Conservation (phyloP, 2,329 filamentous ascomycete species). For the Mollisiaceae sp. region DNA sequence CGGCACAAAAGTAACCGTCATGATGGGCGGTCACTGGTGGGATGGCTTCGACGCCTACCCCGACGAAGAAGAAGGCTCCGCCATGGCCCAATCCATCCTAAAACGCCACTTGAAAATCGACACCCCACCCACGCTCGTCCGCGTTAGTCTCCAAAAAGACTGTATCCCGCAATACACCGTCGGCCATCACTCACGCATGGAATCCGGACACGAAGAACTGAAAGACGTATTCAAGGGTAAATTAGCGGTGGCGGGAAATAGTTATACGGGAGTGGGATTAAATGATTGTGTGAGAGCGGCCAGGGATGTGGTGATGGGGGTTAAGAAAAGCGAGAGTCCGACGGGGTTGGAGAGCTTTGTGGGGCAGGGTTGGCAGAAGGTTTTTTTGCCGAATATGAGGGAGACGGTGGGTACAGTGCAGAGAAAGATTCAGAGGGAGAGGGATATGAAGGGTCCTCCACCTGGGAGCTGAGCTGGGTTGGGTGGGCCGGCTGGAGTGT, state of each 20-base stretch:
- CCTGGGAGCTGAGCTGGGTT: too few species aligned
- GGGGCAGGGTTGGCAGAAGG: neutral
- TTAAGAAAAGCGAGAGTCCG: conserved; percentile 42
- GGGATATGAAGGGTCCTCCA: too few species aligned
- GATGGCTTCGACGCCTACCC: conserved; percentile 66
- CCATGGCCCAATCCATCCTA: conserved; percentile 73
- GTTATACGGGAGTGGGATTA: conserved; percentile 53
- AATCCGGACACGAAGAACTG: conserved; percentile 40
- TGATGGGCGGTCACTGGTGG: conserved; percentile 96
- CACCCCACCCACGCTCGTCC: conserved; percentile 63
- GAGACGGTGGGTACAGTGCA: too few species aligned
- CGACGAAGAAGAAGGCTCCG: conserved; percentile 65
- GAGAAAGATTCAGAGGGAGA: too few species aligned
- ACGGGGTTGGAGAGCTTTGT: conserved; percentile 47
- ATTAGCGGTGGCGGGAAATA: conserved; percentile 52
- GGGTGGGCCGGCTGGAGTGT: too few species aligned
- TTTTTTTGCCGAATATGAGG: too few species aligned
- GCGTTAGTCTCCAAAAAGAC: conserved; percentile 65
- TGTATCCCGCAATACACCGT: conserved; percentile 93
- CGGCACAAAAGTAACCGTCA: conserved; percentile 89
- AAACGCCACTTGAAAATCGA: conserved; percentile 75
- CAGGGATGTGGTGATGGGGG: conserved; percentile 55
- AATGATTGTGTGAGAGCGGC: conserved; percentile 62
- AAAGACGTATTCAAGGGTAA: conserved; percentile 40
- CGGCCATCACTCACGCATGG: conserved; percentile 60